Conservation (phyloP, 768 basidiomycete species). For the Agaricus sinodeliciosus region DNA sequence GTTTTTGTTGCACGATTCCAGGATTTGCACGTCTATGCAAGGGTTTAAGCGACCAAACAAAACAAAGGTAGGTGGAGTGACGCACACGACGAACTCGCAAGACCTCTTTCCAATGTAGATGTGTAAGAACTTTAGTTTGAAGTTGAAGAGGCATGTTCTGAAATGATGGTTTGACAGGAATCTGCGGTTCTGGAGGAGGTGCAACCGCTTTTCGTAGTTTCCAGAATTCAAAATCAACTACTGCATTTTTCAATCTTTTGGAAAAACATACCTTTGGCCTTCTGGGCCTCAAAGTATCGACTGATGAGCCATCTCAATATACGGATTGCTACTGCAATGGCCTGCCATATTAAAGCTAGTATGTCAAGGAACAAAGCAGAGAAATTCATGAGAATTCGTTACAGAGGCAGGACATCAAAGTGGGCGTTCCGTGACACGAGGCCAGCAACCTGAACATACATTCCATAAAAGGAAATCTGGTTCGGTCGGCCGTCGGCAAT, state of each 20-base stretch:
- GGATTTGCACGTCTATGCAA: slow-evolving; percentile 9
- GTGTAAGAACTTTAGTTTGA: slow-evolving; percentile 2
- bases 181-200: not conserved
- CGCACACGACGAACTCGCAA: slow-evolving; percentile 10
- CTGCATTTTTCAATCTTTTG: not conserved
- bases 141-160: slow-evolving; percentile 7
- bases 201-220: not conserved
- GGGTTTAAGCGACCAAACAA: not conserved
- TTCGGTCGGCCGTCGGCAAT: not conserved
- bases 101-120: slow-evolving; percentile 11
- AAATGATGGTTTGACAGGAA: slow-evolving; percentile 6
- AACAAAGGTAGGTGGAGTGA: not conserved
- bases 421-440: not conserved
- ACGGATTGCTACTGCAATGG: slow-evolving; percentile 1
- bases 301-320: slow-evolving; percentile 8
- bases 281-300: slow-evolving; percentile 4
- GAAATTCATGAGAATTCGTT: slow-evolving; percentile 8
- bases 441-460: slow-evolving; percentile 4
- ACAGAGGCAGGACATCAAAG: not conserved
- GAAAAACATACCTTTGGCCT: slow-evolving; percentile 2
- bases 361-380: slow-evolving; percentile 2
- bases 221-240: too few relatives aligned
- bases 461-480: slow-evolving; percentile 2
- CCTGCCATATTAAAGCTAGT: slow-evolving; percentile 4
- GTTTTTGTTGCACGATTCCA: slow-evolving; percentile 11